Evolutionary conservation across 2,329 filamentous ascomycete species (phyloP).

Genomic region (Aspergillus candidus): DNA sequence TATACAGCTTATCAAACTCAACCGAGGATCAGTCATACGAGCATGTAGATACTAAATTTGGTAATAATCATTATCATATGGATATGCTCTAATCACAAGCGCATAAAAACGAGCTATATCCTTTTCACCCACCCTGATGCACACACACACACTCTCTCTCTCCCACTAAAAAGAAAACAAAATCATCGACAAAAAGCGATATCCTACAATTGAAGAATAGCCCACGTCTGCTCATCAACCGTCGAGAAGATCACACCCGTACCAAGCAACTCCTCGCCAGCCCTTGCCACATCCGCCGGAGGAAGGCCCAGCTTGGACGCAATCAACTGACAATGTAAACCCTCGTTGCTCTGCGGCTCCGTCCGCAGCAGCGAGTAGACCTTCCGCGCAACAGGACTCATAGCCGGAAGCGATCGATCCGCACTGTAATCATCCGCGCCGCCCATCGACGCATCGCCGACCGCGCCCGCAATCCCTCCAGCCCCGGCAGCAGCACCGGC

Average conservation of each 20-base stretch:
- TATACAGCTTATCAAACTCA: not conserved
- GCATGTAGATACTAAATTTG: no score
- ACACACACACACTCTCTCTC: no score
- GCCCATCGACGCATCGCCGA: conserved; percentile 25
- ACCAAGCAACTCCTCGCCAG: conserved; percentile 72
- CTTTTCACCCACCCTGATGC: no score
- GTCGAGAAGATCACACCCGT: conserved; percentile 81
- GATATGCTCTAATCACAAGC: no score
- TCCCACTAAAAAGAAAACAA: no score
- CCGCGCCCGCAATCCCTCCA: conserved; percentile 28
- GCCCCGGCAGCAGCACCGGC: conserved; percentile 43
- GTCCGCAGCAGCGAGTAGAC: conserved; percentile 66
- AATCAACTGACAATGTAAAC: conserved; percentile 74
- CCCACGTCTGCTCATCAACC: conserved; percentile 88
- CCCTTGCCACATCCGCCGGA: conserved; percentile 63
- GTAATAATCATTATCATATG: no score
- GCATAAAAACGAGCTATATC: no score
- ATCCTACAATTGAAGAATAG: conserved; percentile 59
- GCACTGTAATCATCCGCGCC: conserved; percentile 27
- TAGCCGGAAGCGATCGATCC: conserved; percentile 39
- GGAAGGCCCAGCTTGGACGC: conserved; percentile 60
- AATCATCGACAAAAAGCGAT: not conserved
- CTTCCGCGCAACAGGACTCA: conserved; percentile 56
- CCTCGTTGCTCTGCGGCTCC: conserved; percentile 69
- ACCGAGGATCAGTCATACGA: no score